These are phyloP conservation scores for Fusarium camptoceras DNA, from an alignment of 2,329 filamentous ascomycete species.

Conservation along the genomic window DNA sequence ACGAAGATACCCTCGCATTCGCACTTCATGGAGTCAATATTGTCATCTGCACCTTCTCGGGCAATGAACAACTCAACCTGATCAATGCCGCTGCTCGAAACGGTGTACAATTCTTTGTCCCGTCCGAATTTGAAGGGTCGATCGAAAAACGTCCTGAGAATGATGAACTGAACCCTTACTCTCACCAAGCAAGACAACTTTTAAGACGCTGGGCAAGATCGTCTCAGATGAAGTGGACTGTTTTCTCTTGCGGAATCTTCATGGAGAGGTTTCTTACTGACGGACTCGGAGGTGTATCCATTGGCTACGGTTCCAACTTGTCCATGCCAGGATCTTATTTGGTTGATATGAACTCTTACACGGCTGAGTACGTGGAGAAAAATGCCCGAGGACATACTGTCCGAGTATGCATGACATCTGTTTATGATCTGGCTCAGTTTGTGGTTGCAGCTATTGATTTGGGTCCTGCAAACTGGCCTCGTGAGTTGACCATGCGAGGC, in stretches of 20 bases:
- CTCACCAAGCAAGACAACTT: conserved; percentile 64
- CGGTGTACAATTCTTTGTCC: conserved; percentile 76
- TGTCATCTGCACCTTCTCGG: conserved; percentile 79
- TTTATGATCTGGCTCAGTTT: conserved; percentile 77
- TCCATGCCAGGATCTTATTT: conserved; percentile 72
- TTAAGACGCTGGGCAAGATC: conserved; percentile 65
- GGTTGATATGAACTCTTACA: conserved; percentile 68
- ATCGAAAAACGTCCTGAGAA: conserved; percentile 64
- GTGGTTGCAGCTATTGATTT: conserved; percentile 76
- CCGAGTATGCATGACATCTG: conserved; percentile 75
- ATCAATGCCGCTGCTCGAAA: conserved; percentile 77
- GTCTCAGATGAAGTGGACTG: conserved; percentile 70
- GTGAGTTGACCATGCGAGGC: conserved; percentile 76
- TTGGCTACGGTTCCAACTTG: conserved; percentile 68
- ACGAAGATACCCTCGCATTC: conserved; percentile 69
- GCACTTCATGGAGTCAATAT: conserved; percentile 78
- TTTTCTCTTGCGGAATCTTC: conserved; percentile 79
- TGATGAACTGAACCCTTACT: conserved; percentile 69
- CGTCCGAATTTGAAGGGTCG: conserved; percentile 79
- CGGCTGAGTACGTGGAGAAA: conserved; percentile 70
- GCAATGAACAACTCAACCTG: conserved; percentile 73
- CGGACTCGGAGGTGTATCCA: conserved; percentile 69
- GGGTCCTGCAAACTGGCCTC: conserved; percentile 70
- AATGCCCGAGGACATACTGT: conserved; percentile 62
- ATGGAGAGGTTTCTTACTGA: conserved; percentile 80